A percentile compares a stretch with the other conserved stretches of the same genome.
phyloP scores from a whole-genome alignment of 2,329 filamentous ascomycete genomes.

The Alternaria hordeiaustralica region DNA sequence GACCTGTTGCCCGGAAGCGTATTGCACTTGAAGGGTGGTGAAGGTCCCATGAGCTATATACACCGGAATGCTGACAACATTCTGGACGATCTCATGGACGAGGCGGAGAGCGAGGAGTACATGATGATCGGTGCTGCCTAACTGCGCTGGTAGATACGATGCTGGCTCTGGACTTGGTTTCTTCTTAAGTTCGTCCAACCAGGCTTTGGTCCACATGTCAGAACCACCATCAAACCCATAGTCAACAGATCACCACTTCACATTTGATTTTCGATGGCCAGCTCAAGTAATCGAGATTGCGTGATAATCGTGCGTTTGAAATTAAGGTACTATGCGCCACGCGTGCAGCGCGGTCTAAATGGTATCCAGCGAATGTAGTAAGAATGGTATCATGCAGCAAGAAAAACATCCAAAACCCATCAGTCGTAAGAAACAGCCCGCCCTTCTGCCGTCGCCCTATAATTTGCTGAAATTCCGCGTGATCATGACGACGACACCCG shows the following conservation, averaged over 20 bases:
- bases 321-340: neutral
- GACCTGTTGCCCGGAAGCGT: slow-evolving; percentile 28
- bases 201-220: neutral
- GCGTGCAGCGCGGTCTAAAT: neutral
- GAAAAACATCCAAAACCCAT: neutral
- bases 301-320: neutral
- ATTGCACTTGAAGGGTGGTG: slow-evolving; percentile 29
- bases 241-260: neutral
- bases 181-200: neutral
- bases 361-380: slow-evolving; percentile 8
- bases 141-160: neutral
- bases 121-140: slow-evolving; percentile 11
- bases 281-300: neutral
- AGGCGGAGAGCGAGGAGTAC: slow-evolving; percentile 23
- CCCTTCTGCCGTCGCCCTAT: slow-evolving; percentile 9
- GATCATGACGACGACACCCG: slow-evolving; percentile 48
- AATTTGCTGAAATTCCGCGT: slow-evolving; percentile 46
- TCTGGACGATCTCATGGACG: slow-evolving; percentile 26
- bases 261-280: neutral
- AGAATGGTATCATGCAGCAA: slow-evolving; percentile 15
- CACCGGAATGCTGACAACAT: slow-evolving; percentile 31
- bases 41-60: slow-evolving; percentile 36
- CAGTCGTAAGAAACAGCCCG: neutral
- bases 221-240: neutral
- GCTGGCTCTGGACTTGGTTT: neutral